A percentile compares a stretch with the other conserved stretches of the same genome.
These are phyloP conservation scores for Roridomyces roridus DNA, from an alignment of 768 basidiomycete species.

Conservation along the genomic window DNA sequence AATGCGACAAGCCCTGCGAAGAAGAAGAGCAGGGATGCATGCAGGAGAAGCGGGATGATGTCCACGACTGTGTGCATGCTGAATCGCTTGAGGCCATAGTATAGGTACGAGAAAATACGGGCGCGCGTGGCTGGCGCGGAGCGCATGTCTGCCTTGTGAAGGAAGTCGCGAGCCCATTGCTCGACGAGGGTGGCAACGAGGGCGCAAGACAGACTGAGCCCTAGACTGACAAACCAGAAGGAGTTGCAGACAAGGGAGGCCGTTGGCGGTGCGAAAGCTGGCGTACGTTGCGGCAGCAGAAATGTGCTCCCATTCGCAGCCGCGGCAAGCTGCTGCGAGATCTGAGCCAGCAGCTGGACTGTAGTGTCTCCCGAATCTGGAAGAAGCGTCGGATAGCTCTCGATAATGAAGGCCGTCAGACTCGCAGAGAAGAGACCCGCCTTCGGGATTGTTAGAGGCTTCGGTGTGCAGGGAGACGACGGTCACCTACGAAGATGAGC, in stretches of 20 bases:
- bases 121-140: slow-evolving; percentile 4
- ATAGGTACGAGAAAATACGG: slow-evolving; percentile 4
- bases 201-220: background rate
- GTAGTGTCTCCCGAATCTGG: too few species aligned
- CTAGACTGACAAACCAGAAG: slow-evolving; percentile 1
- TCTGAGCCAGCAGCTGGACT: background rate
- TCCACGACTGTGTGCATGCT: slow-evolving; percentile 2
- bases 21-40: slow-evolving; percentile 20
- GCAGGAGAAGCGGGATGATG: slow-evolving; percentile 22
- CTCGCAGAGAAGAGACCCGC: slow-evolving; percentile 6
- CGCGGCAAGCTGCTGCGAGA: slow-evolving; percentile 6
- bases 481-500: background rate
- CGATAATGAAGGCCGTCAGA: slow-evolving; percentile 1
- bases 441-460: background rate
- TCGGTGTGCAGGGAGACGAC: too few species aligned
- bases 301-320: background rate
- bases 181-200: background rate
- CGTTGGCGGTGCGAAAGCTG: background rate
- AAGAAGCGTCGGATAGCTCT: background rate
- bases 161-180: background rate
- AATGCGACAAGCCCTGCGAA: slow-evolving; percentile 21
- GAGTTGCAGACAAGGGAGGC: background rate
- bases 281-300: background rate
- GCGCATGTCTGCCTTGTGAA: slow-evolving; percentile 1
- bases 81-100: slow-evolving; percentile 7